phyloP scores from a whole-genome alignment of 306 rosid species.

The Lagenaria siceraria region DNA sequence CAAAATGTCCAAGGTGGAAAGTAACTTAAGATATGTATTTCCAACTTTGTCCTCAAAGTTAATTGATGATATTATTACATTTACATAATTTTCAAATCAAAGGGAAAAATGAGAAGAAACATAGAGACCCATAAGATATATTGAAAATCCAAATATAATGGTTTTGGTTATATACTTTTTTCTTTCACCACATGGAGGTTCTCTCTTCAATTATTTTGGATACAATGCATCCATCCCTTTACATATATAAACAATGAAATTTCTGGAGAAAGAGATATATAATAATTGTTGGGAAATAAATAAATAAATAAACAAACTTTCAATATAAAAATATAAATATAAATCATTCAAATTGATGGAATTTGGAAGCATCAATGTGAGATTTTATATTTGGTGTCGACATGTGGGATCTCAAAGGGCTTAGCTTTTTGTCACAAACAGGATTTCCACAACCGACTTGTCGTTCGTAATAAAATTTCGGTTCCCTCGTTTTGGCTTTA shows the following conservation, averaged over 20 bases:
- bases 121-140: background rate
- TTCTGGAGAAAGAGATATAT: background rate
- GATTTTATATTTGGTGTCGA: slow-evolving; percentile 1
- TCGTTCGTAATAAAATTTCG: background rate
- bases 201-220: slow-evolving; percentile 42
- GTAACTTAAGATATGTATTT: too few relatives aligned
- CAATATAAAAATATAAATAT: background rate
- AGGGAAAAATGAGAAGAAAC: background rate
- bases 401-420: slow-evolving; percentile 7
- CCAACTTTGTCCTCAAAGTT: too few relatives aligned
- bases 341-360: slow-evolving; percentile 2
- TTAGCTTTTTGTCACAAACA: slow-evolving; percentile 7
- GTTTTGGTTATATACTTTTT: slow-evolving; percentile 33
- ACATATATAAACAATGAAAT: background rate
- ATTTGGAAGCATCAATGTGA: slow-evolving; percentile 3
- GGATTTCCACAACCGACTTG: background rate
- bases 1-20: too few relatives aligned
- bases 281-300: background rate
- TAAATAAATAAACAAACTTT: background rate
- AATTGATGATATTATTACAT: too few relatives aligned
- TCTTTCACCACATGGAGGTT: slow-evolving; percentile 43
- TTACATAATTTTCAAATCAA: background rate
- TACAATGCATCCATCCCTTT: slow-evolving; percentile 58
- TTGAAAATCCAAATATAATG: background rate
- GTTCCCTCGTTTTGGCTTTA: background rate